Evolutionary conservation across 1,139 yeast genomes (phyloP), one percentile per base, ranked within the genome.

Genomic region (Hansenula lynferdii): DNA sequence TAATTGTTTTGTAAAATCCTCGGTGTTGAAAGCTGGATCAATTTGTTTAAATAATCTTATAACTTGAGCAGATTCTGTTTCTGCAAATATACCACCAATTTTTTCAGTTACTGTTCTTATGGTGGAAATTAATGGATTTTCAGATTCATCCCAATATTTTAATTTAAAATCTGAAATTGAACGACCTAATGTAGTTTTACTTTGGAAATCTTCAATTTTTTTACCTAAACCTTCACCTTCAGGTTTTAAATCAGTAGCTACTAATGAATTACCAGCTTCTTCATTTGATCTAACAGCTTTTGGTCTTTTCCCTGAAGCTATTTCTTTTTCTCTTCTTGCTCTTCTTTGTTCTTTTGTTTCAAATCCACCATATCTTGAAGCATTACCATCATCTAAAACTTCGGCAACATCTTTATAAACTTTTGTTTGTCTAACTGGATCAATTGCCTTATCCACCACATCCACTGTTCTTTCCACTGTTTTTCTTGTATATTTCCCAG

Each of bases 11-110:
- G 84, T 77, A 69, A 94, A 92, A 48, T 75, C 80, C 42, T 89
- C 92, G 51, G 78, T 74, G 49, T 79, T 80, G 70, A 92, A 94
- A 27, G 77, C 69, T 38, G 98, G 96, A 63, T 94, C 99, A 76
- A 92, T 81, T 58, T 80, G 76, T 65, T 79, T 85, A 67, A 94
- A 87, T 60, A 84, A 80, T 50, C 84, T 81, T 47, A 86, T 72
- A 21, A 90, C 98, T 61, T 85, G 83, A 25, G 96, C 97, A 49
- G 87, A 81, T 66, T 94, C 99, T 31, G 97, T 94, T 65, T 94
- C 99, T 20, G 94, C 92, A 57, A 94, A 92, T 34, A 56, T 37
- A 5, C 95, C 89, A 37, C 95, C 83, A 40, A 92, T 69, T 57
- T 86, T 85, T 57, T 83, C 90, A 31, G 85, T 60, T 28, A 94